Evolutionary conservation across 139 green algal species (phyloP).

Genomic region (Edaphochlamys debaryana): DNA sequence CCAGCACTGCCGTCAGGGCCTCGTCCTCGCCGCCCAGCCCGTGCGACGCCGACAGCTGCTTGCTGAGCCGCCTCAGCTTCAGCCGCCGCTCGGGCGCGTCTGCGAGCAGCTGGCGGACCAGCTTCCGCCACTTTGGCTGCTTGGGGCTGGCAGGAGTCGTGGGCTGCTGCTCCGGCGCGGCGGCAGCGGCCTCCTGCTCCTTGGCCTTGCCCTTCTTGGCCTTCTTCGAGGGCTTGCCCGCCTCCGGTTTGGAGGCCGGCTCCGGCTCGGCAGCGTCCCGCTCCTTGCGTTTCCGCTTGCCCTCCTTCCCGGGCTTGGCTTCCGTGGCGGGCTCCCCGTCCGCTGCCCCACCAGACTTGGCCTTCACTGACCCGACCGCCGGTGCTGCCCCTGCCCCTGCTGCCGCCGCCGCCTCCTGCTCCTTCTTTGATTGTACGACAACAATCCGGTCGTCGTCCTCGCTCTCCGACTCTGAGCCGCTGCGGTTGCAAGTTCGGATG

Average conservation of each 20-base stretch:
- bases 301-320: conserved; percentile 22
- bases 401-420: background rate
- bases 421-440: conserved; percentile 46
- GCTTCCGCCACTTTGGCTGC: conserved; percentile 51
- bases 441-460: conserved; percentile 38
- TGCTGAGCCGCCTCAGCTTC: conserved; percentile 51
- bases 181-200: background rate
- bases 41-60: conserved; percentile 29
- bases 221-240: conserved; percentile 14
- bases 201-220: background rate
- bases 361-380: background rate
- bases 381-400: conserved; percentile 14
- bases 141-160: background rate
- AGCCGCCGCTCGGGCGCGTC: conserved; percentile 54
- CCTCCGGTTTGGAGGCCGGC: background rate
- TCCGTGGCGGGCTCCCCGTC: background rate
- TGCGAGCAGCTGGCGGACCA: conserved; percentile 47
- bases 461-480: conserved; percentile 5
- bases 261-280: background rate
- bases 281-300: background rate
- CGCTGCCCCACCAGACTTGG: too few relatives aligned
- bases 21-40: background rate
- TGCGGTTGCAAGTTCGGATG: background rate
- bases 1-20: conserved; percentile 2
- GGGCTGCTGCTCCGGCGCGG: too few relatives aligned